phyloP scores from a whole-genome alignment of 768 basidiomycete species.

The Sutorius australiensis region DNA sequence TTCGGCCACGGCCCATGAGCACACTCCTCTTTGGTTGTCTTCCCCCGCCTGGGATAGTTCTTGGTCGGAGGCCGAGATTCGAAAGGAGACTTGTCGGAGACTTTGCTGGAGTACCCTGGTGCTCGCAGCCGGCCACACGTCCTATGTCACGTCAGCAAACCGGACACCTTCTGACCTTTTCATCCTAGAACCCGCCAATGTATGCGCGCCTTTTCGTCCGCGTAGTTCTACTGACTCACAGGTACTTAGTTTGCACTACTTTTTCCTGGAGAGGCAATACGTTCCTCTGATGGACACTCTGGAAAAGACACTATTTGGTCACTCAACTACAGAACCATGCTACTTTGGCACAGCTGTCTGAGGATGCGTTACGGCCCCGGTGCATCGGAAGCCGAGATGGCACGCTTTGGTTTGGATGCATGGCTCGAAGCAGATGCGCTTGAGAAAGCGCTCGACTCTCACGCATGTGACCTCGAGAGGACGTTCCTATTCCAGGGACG shows the following conservation, averaged over 20 bases:
- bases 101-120: slow-evolving; percentile 70
- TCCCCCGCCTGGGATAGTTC: slow-evolving; percentile 61
- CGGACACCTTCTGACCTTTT: slow-evolving; percentile 46
- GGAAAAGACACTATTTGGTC: slow-evolving; percentile 73
- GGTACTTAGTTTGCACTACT: slow-evolving; percentile 58
- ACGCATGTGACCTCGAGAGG: slow-evolving; percentile 65
- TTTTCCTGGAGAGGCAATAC: slow-evolving; percentile 68
- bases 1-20: slow-evolving; percentile 48
- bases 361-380: slow-evolving; percentile 47
- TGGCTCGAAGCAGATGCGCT: slow-evolving; percentile 70
- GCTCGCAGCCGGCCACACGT: slow-evolving; percentile 60
- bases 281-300: slow-evolving; percentile 27
- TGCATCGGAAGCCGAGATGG: slow-evolving; percentile 47
- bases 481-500: slow-evolving; percentile 66
- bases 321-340: slow-evolving; percentile 62
- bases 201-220: slow-evolving; percentile 29
- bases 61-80: slow-evolving; percentile 61
- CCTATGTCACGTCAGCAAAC: slow-evolving; percentile 49
- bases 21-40: slow-evolving; percentile 59
- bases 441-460: slow-evolving; percentile 57
- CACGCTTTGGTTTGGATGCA: slow-evolving; percentile 60
- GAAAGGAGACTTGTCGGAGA: slow-evolving; percentile 67
- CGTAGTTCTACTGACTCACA: slow-evolving; percentile 1
- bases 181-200: slow-evolving; percentile 62
- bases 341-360: slow-evolving; percentile 72